Evolutionary conservation across 106 monocot genomes (phyloP).

Genomic region (Amphibolis antarctica): DNA sequence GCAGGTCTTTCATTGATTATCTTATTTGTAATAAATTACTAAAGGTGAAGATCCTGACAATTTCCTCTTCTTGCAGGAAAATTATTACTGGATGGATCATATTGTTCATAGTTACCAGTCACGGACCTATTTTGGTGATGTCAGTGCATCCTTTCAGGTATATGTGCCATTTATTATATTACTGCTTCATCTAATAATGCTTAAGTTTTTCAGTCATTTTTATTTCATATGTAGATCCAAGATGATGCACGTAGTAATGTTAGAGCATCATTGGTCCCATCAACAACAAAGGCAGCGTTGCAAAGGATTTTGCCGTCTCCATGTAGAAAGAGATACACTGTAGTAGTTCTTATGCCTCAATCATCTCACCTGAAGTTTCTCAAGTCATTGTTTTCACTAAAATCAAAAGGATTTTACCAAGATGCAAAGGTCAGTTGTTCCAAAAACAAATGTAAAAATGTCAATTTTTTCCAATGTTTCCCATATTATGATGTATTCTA

Average conservation of each 20-base stretch:
- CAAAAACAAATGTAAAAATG: too few species aligned
- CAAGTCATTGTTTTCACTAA: too few species aligned
- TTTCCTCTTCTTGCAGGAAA: conserved; percentile 52
- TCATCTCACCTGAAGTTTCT: too few species aligned
- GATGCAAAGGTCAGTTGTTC: too few species aligned
- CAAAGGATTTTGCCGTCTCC: conserved; percentile 77
- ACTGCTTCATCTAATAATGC: background rate
- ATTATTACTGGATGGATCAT: conserved; percentile 91
- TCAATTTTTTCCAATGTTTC: too few species aligned
- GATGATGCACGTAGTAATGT: conserved; percentile 79
- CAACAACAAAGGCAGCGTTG: conserved; percentile 42
- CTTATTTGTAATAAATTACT: too few species aligned
- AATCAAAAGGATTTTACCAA: too few species aligned
- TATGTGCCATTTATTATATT: background rate
- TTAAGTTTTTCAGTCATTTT: background rate
- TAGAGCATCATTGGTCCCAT: conserved; percentile 44
- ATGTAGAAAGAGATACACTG: too few species aligned
- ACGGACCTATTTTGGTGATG: conserved; percentile 73
- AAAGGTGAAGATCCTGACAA: conserved; percentile 5
- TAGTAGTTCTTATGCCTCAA: too few species aligned
- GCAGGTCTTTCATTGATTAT: too few species aligned
- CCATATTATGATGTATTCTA: too few species aligned
- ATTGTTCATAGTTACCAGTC: conserved; percentile 91
- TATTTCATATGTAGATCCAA: conserved; percentile 38
- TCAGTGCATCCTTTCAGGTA: conserved; percentile 76